Evolutionary conservation across 2,329 filamentous ascomycete genomes (phyloP), one percentile per base, ranked within the genome.

Genomic region (Fusarium armeniacum): DNA sequence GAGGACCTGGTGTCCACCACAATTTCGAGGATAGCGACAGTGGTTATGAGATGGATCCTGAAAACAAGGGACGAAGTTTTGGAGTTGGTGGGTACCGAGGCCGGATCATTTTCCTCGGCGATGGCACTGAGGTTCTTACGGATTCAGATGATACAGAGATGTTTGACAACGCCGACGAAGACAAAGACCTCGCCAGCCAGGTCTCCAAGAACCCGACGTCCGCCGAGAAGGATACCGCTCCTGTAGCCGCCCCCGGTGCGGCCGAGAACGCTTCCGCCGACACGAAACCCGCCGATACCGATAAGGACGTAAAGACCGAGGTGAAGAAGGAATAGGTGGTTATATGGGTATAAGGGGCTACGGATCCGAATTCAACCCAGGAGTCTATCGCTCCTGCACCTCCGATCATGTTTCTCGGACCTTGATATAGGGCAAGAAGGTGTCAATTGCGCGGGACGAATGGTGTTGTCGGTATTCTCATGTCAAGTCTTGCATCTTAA

Each of bases 91-190:
- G 90, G 79, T 91, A 91, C 79, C 89, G 89, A 80, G 93, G 94
- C 74, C 90, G 94, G 75, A 94, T 98, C 80, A 98, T 98, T 80
- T 90, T 97, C 78, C 88, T 99, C 74, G 94, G 95, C 73, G 94
- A 98, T 84, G 96, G 95, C 76, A 97, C 93, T 76, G 94, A 98
- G 84, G 89, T 97, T 79, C 85, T 94, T 77, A 93, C 93, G 73
- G 93, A 96, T 81, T 92, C 92, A 78, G 90, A 94, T 81, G 94
- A 98, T 78, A 90, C 92, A 70, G 94, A 97, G 76, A 95, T 97
- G 90, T 97, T 98, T 82, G 93, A 98, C 80, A 91, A 94, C 77
- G 81, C 83, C 75, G 91, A 93, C 78, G 93, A 97, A 77, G 93
- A 97, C 77, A 93, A 93, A 79, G 94, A 97, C 78, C 86, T 94